phyloP scores from a whole-genome alignment of 2,329 filamentous ascomycete species.

The Zymoseptoria ardabiliae region DNA sequence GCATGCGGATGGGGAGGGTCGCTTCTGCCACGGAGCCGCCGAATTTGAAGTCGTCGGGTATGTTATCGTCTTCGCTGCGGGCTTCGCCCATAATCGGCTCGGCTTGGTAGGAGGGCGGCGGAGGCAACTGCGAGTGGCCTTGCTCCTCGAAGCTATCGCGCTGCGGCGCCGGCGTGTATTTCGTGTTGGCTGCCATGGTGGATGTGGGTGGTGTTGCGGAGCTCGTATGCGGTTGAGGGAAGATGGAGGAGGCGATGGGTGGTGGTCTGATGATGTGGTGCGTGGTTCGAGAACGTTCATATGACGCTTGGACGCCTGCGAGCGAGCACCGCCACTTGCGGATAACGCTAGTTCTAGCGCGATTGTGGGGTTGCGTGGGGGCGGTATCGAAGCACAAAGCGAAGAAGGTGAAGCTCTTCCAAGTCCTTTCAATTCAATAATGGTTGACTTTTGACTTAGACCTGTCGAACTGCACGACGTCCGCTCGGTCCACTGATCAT shows the following conservation, averaged over 20 bases:
- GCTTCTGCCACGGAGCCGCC: slow-evolving; percentile 89
- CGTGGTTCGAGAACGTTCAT: not conserved
- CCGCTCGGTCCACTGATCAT: no score
- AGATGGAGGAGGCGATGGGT: not conserved
- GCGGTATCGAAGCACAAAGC: no score
- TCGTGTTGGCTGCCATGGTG: slow-evolving; percentile 66
- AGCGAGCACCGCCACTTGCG: not conserved
- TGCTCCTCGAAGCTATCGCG: slow-evolving; percentile 80
- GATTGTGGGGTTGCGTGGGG: not conserved
- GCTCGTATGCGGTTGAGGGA: not conserved
- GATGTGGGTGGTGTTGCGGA: not conserved
- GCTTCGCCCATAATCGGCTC: slow-evolving; percentile 56
- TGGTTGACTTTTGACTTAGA: no score
- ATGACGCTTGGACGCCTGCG: not conserved
- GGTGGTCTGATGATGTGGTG: not conserved
- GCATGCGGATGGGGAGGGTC: slow-evolving; percentile 82
- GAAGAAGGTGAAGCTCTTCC: no score
- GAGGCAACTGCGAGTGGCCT: slow-evolving; percentile 59
- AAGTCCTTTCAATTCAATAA: no score
- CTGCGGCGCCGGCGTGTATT: slow-evolving; percentile 76
- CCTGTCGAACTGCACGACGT: no score
- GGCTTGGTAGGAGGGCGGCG: slow-evolving; percentile 72
- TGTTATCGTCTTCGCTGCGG: slow-evolving; percentile 76
- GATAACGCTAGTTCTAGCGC: not conserved
- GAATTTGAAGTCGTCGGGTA: slow-evolving; percentile 99